Conservation (phyloP, 805 yeast species). For the Cyberlindnera americana region DNA sequence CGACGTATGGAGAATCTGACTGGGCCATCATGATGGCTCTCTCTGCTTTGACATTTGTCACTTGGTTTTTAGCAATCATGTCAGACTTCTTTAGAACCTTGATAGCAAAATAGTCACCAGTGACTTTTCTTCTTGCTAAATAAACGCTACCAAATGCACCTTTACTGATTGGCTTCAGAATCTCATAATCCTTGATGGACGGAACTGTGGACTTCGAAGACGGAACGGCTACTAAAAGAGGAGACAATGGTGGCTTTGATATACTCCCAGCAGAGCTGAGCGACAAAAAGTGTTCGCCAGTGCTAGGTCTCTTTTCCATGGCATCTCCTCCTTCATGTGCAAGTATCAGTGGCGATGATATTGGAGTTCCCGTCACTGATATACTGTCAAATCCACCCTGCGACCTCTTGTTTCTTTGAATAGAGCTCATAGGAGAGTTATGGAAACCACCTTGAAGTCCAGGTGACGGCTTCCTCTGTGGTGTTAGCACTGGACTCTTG, state of each 20-base stretch:
- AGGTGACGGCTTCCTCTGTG: conserved; percentile 28
- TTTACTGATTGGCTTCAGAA: conserved; percentile 88
- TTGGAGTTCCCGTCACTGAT: conserved; percentile 38
- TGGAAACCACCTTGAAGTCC: conserved; percentile 18
- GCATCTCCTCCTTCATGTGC: conserved; percentile 39
- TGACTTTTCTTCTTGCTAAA: conserved; percentile 73
- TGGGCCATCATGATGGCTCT: conserved; percentile 98
- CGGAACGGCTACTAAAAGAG: conserved; percentile 66
- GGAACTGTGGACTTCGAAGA: conserved; percentile 53
- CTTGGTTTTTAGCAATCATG: conserved; percentile 97
- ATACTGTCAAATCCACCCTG: conserved; percentile 20
- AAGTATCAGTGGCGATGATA: conserved; percentile 53
- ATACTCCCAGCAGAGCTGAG: conserved; percentile 18
- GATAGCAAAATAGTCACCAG: conserved; percentile 95
- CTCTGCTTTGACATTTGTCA: conserved; percentile 89
- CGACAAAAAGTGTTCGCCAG: conserved; percentile 28
- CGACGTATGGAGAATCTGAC: conserved; percentile 89
- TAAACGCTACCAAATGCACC: conserved; percentile 98
- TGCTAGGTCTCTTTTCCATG: conserved; percentile 27
- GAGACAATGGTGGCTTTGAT: conserved; percentile 71
- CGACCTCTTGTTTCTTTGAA: conserved; percentile 46
- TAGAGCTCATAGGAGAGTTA: conserved; percentile 55
- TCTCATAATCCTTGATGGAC: conserved; percentile 82
- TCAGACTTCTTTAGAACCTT: conserved; percentile 89
- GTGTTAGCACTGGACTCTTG: conserved; percentile 31